Percentiles rank a stretch among this genome's conserved stretches.
phyloP scores from a whole-genome alignment of 257 asterid species.

The Solanum lycopersicoides region DNA sequence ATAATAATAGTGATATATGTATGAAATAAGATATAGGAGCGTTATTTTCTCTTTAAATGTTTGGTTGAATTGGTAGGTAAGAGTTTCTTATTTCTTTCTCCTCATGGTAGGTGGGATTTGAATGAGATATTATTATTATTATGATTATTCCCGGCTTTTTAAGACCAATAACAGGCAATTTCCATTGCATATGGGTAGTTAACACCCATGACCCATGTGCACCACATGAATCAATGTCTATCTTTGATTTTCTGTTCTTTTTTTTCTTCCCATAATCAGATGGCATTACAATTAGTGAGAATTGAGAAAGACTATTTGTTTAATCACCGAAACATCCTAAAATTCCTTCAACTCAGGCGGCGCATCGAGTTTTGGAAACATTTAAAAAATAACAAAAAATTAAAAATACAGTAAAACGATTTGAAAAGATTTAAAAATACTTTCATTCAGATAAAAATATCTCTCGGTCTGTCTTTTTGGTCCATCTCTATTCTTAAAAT shows the following conservation, averaged over 20 bases:
- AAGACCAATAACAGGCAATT: neutral
- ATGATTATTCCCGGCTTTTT: neutral
- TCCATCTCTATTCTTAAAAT: too few species aligned
- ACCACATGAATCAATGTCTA: neutral
- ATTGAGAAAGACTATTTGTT: too few species aligned
- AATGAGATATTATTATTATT: neutral
- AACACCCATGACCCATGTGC: neutral
- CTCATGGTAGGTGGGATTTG: neutral
- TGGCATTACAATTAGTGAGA: too few species aligned
- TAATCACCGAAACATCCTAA: too few species aligned
- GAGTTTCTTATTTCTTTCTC: neutral
- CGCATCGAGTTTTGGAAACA: too few species aligned
- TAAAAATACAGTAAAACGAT: too few species aligned
- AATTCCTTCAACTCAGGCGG: too few species aligned
- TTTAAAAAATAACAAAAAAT: too few species aligned
- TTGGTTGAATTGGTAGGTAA: neutral
- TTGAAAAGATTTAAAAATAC: too few species aligned
- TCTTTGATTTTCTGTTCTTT: neutral
- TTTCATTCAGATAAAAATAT: too few species aligned
- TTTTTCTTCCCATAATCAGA: too few species aligned
- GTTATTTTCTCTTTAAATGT: neutral
- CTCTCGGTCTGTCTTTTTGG: too few species aligned
- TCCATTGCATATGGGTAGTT: neutral
- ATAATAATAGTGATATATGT: neutral
- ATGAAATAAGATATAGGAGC: neutral